Percentiles rank a stretch among this genome's conserved stretches.
phyloP scores from a whole-genome alignment of 2,329 filamentous ascomycete species.

The Alternaria brassicae region DNA sequence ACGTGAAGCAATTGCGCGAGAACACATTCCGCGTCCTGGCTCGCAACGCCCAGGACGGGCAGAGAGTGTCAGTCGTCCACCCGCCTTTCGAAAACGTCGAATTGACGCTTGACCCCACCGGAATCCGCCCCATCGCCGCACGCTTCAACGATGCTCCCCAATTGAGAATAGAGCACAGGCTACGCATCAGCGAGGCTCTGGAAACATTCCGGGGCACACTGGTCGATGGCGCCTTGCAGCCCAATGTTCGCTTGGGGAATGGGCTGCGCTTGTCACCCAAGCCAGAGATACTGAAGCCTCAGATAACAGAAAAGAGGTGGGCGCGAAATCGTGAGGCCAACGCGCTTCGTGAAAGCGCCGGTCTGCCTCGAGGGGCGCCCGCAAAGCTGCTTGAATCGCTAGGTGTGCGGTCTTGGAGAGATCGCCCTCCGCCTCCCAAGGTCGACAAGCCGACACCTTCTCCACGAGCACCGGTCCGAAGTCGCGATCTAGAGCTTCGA shows the following conservation, averaged over 20 bases:
- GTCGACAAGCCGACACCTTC: background rate
- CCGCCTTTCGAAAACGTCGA: conserved; percentile 17
- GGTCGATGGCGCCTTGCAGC: conserved; percentile 27
- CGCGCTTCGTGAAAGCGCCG: background rate
- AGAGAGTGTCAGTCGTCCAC: conserved; percentile 11
- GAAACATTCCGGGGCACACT: conserved; percentile 29
- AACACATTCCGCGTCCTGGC: conserved; percentile 13
- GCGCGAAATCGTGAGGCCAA: background rate
- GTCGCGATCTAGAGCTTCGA: conserved; percentile 9
- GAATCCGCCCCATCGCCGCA: conserved; percentile 5
- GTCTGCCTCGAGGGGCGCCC: background rate
- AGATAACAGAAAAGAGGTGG: conserved; percentile 1
- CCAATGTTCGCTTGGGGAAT: conserved; percentile 30
- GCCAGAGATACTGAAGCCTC: conserved; percentile 2
- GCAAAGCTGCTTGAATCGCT: background rate
- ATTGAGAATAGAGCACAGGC: background rate
- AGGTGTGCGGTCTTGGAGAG: background rate
- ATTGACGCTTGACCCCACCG: conserved; percentile 6
- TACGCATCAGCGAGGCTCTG: conserved; percentile 9
- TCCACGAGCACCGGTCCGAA: background rate
- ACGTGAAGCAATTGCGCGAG: background rate
- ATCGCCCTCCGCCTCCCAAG: background rate
- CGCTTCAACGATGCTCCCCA: conserved; percentile 5
- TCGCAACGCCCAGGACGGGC: conserved; percentile 16
- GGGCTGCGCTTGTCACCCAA: conserved; percentile 15